These are phyloP conservation scores for Cryptococcus wingfieldii DNA, from an alignment of 1,284 basidiomycete species.

Conservation along the genomic window DNA sequence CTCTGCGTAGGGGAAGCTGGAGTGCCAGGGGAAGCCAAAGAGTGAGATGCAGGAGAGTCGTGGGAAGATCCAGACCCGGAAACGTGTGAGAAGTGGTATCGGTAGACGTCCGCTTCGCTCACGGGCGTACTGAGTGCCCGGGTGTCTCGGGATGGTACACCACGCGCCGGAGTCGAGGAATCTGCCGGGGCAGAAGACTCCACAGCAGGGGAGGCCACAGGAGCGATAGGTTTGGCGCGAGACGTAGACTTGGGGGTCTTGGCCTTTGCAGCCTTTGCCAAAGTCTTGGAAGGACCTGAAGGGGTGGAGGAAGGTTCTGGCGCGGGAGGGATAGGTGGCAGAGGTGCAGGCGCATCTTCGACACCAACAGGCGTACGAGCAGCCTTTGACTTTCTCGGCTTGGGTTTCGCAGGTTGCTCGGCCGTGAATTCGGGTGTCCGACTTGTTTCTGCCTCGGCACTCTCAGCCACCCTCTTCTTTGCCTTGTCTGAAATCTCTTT, in stretches of 20 bases:
- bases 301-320: too few relatives aligned
- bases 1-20: background rate
- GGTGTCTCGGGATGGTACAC: background rate
- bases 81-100: conserved; percentile 4
- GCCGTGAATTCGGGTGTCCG: background rate
- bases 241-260: background rate
- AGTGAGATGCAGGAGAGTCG: background rate
- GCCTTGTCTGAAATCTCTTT: background rate
- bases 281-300: background rate
- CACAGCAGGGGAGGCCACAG: background rate
- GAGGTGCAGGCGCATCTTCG: background rate
- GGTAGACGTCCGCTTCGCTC: conserved; percentile 8
- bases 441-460: background rate
- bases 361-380: background rate
- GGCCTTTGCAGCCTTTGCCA: background rate
- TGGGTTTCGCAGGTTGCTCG: background rate
- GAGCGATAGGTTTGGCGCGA: background rate
- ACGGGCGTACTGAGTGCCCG: background rate
- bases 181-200: background rate
- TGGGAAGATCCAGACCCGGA: background rate
- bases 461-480: background rate
- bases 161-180: background rate
- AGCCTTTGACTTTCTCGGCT: background rate
- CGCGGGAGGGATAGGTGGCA: background rate
- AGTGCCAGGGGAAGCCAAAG: background rate